phyloP scores from a whole-genome alignment of 257 asterid genomes.

The Henckelia pumila region DNA sequence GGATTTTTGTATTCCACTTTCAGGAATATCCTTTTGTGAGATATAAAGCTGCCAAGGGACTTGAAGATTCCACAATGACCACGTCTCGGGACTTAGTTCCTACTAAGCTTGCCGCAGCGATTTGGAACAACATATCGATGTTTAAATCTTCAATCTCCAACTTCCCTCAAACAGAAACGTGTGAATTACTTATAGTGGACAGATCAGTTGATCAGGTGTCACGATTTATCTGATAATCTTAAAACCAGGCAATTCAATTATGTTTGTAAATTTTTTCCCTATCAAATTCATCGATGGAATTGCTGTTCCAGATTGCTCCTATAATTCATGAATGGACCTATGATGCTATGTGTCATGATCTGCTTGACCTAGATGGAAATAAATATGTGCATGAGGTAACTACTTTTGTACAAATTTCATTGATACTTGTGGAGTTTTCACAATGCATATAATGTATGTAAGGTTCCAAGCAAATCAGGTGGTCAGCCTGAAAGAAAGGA shows the following conservation, averaged over 20 bases:
- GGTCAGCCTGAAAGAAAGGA: slow-evolving; percentile 80
- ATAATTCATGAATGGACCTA: slow-evolving; percentile 98
- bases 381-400: slow-evolving; percentile 83
- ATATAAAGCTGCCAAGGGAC: slow-evolving; percentile 60
- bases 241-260: neutral
- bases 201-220: slow-evolving; percentile 91
- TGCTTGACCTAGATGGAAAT: slow-evolving; percentile 87
- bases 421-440: slow-evolving; percentile 25
- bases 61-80: slow-evolving; percentile 35
- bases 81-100: slow-evolving; percentile 64
- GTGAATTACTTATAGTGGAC: slow-evolving; percentile 89
- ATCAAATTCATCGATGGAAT: slow-evolving; percentile 3
- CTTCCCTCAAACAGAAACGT: slow-evolving; percentile 80
- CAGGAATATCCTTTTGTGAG: slow-evolving; percentile 90
- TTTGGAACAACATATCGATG: slow-evolving; percentile 63
- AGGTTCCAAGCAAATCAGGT: slow-evolving; percentile 86
- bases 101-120: slow-evolving; percentile 69
- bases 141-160: slow-evolving; percentile 73
- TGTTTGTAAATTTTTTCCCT: slow-evolving; percentile 1
- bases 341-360: slow-evolving; percentile 97
- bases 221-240: slow-evolving; percentile 11
- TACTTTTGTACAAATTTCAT: slow-evolving; percentile 22
- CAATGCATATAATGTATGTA: slow-evolving; percentile 30
- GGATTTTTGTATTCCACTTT: slow-evolving; percentile 19
- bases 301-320: slow-evolving; percentile 75